Evolutionary conservation across 1,139 yeast genomes (phyloP).

Genomic region (Debaryomycetaceae sp.): DNA sequence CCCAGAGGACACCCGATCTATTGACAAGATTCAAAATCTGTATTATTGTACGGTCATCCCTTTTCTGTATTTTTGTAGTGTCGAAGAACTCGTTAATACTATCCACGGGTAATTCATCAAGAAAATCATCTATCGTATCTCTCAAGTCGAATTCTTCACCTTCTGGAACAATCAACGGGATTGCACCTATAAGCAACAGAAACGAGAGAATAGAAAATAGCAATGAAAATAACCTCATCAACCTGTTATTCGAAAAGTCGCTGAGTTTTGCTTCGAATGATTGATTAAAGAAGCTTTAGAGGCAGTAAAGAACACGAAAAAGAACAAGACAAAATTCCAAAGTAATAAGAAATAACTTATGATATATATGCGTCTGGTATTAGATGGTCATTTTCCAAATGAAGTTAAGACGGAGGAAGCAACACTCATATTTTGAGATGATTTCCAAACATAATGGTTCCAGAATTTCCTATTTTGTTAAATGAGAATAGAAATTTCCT

Average conservation of each 20-base stretch:
- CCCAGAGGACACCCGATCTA: slow-evolving; percentile 35
- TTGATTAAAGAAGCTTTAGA: not conserved
- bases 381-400: not conserved
- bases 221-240: slow-evolving; percentile 2
- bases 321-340: not conserved
- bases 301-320: not conserved
- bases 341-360: not conserved
- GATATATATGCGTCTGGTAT: not conserved
- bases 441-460: not conserved
- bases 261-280: not conserved
- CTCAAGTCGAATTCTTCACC: slow-evolving; percentile 15
- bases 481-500: not conserved
- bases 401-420: not conserved
- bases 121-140: slow-evolving; percentile 9
- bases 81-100: slow-evolving; percentile 10
- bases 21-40: slow-evolving; percentile 25
- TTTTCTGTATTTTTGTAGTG: slow-evolving; percentile 7
- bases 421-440: not conserved
- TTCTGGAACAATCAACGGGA: slow-evolving; percentile 18
- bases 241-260: not conserved
- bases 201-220: slow-evolving; percentile 1
- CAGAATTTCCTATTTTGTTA: not conserved
- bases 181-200: slow-evolving; percentile 9
- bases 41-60: slow-evolving; percentile 19
- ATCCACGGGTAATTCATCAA: slow-evolving; percentile 8